Conservation (phyloP, 495 filamentous ascomycete species). For the Mytilinidion resinicola region DNA sequence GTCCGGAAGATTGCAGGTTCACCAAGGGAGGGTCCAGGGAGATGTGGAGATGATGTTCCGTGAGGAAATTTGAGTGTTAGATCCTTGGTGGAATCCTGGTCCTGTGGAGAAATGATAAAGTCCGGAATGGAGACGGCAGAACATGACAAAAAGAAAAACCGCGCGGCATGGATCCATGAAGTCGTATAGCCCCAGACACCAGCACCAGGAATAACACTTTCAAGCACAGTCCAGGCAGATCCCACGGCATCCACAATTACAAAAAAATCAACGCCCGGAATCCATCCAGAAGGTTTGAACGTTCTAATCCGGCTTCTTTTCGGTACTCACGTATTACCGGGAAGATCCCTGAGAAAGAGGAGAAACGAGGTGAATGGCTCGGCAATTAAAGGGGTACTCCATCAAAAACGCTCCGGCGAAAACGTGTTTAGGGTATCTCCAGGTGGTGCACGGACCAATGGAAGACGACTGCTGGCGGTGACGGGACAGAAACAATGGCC, state of each 20-base stretch:
- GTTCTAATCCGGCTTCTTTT: conserved; percentile 3
- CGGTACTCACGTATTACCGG: conserved; percentile 3
- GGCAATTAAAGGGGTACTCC: conserved; percentile 1
- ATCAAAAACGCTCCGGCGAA: background rate
- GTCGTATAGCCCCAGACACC: conserved; percentile 1
- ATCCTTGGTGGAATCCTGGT: too few relatives aligned
- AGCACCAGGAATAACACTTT: background rate
- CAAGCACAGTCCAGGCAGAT: background rate
- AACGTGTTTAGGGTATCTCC: conserved; percentile 4
- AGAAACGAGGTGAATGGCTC: background rate
- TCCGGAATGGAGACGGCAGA: too few relatives aligned
- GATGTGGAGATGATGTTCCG: too few relatives aligned
- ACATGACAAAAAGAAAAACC: background rate
- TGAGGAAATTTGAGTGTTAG: too few relatives aligned
- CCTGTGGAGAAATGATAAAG: too few relatives aligned
- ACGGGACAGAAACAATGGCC: conserved; percentile 2
- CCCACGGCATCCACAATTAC: background rate
- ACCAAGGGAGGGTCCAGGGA: too few relatives aligned
- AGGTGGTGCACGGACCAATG: conserved; percentile 1
- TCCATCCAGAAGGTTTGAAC: background rate
- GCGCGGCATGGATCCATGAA: background rate
- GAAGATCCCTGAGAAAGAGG: conserved; percentile 1
- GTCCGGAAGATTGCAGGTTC: too few relatives aligned
- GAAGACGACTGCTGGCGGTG: background rate
- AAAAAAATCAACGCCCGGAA: background rate